Evolutionary conservation across 805 yeast species (phyloP).

Genomic region (Saturnispora sekii): DNA sequence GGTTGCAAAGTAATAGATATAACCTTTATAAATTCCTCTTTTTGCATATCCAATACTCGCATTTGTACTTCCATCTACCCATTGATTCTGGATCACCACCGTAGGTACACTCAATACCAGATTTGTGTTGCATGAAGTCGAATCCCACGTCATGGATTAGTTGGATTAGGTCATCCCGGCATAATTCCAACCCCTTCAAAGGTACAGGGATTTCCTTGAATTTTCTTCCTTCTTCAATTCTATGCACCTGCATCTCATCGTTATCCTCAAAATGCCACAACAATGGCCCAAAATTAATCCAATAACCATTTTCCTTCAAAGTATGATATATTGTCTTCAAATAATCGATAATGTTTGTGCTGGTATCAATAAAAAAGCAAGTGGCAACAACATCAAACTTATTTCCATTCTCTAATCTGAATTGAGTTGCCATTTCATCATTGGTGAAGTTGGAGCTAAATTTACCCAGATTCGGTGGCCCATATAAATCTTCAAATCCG

Average conservation of each 20-base stretch:
- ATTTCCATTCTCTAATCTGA: slow-evolving; percentile 31
- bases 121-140: slow-evolving; percentile 33
- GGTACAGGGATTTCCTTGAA: slow-evolving; percentile 25
- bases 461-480: slow-evolving; percentile 32
- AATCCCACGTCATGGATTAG: slow-evolving; percentile 44
- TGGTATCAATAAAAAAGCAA: slow-evolving; percentile 56
- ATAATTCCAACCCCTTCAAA: slow-evolving; percentile 48
- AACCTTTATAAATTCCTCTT: not conserved
- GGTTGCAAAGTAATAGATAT: too few relatives aligned
- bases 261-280: slow-evolving; percentile 64
- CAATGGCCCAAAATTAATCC: slow-evolving; percentile 63
- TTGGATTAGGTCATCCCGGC: slow-evolving; percentile 43
- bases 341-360: slow-evolving; percentile 50
- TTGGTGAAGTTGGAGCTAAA: slow-evolving; percentile 29
- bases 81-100: slow-evolving; percentile 40
- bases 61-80: slow-evolving; percentile 48
- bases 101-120: slow-evolving; percentile 40
- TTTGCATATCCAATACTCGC: slow-evolving; percentile 61
- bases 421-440: slow-evolving; percentile 32
- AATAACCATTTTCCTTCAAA: slow-evolving; percentile 36
- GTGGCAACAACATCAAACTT: slow-evolving; percentile 41
- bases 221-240: slow-evolving; percentile 18
- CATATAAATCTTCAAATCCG: slow-evolving; percentile 58
- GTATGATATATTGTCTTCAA: slow-evolving; percentile 38
- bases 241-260: slow-evolving; percentile 22